phyloP scores from a whole-genome alignment of 1,284 basidiomycete species.

The Moesziomyces sp. region DNA sequence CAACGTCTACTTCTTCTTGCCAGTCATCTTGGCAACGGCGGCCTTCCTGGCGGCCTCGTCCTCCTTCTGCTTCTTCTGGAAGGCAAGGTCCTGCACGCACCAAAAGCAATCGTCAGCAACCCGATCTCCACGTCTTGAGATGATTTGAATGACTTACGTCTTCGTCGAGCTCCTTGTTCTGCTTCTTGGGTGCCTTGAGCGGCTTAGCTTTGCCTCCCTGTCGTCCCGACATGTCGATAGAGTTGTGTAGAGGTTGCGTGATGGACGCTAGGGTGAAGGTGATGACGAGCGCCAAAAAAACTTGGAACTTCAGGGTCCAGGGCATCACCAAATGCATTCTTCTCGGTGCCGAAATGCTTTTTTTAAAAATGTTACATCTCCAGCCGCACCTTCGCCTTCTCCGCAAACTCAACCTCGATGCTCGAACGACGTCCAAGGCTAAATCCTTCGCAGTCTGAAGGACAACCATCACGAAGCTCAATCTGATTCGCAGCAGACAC shows the following conservation, averaged over 20 bases:
- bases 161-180: conserved; percentile 59
- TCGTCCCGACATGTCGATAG: conserved; percentile 53
- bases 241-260: conserved; percentile 4
- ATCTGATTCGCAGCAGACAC: background rate
- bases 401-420: background rate
- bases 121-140: no score
- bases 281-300: conserved; percentile 14
- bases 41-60: conserved; percentile 62
- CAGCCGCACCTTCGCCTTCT: no score
- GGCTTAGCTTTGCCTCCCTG: conserved; percentile 65
- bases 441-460: background rate
- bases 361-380: background rate
- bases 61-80: conserved; percentile 60
- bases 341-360: background rate
- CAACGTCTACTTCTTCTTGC: conserved; percentile 50
- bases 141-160: conserved; percentile 47
- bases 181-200: conserved; percentile 62
- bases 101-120: conserved; percentile 1
- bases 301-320: conserved; percentile 3
- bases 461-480: no score
- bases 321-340: no score
- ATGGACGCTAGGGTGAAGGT: background rate
- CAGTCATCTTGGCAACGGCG: conserved; percentile 52
- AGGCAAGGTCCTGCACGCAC: conserved; percentile 52
- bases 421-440: background rate